Base-by-base conservation (phyloP, 2,329 filamentous ascomycete species). In the Mycosphaerella sp. region DNA sequence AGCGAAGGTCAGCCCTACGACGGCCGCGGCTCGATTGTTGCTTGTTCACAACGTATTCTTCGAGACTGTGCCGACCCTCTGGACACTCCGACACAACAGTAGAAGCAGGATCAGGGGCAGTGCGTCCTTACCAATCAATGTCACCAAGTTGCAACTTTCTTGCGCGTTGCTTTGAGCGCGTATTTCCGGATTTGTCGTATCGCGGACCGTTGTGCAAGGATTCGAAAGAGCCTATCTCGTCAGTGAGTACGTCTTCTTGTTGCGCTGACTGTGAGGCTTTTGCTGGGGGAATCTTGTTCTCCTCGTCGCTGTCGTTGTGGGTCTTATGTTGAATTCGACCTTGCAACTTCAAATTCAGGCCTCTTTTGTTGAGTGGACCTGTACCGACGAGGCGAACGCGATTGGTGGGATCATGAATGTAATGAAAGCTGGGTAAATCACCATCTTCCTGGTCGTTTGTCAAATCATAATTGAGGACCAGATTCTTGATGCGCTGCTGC, bases 401-500 rank as follows among this genome's bases (percentile, higher is more conserved):
- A 72, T 51, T 66, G 71, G 77, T 68, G 61, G 69, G 50, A 60
- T 62, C 63, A 55, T 72, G 66, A 49, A 68, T 59, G 55, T 68
- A 75, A 70, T 65, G 62, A 60, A 61, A 68, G 63, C 67, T 65
- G 65, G 62, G 64, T 59, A 60, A 62, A 62, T 70, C 79, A 94
- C 89, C 85, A 75, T 93, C 87, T 58, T 89, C 84, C 66, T 70
- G 65, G 64, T 83, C 79, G 57, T 94, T 89, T 45, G 88, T 84
- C 66, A 95, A 81, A 71, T 98, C 93, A 66, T 96, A 95, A 70
- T 96, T 97, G 61, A 98, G 76, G 48, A 98, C 93, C 41, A 98
- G 78, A 64, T 89, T 95, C 75, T 98, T 98, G 80, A 98, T 98
- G 56, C 93, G 87, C 69, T 96, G 89, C 69, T 98, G 91, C 69